These are phyloP conservation scores for Trichoderma parareesei DNA, from an alignment of 495 filamentous ascomycete species.

Conservation along the genomic window DNA sequence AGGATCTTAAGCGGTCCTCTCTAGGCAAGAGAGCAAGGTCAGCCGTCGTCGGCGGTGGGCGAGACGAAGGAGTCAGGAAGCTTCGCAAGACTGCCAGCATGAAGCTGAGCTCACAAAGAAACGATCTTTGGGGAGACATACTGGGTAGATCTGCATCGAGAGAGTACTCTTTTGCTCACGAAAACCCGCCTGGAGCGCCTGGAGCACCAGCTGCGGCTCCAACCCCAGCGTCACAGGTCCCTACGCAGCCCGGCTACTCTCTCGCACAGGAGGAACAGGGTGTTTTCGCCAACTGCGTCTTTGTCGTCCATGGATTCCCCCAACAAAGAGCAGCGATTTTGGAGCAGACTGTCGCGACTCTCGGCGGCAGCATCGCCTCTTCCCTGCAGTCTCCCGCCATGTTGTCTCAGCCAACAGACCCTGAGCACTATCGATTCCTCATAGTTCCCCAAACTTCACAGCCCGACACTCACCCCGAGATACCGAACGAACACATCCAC, in stretches of 20 bases:
- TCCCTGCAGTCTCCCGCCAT: constrained; percentile 35
- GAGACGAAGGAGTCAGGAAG: constrained; percentile 52
- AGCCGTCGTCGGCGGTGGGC: constrained; percentile 8
- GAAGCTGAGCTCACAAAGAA: constrained; percentile 68
- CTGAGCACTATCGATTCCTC: constrained; percentile 29
- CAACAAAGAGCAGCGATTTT: constrained; percentile 34
- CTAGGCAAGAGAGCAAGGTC: constrained; percentile 33
- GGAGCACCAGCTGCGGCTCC: constrained; percentile 13
- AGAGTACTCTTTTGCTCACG: constrained; percentile 24
- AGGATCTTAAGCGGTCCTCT: constrained; percentile 28
- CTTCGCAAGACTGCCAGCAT: constrained; percentile 73
- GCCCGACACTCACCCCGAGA: constrained; percentile 29
- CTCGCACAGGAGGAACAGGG: constrained; percentile 23
- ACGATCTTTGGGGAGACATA: constrained; percentile 83
- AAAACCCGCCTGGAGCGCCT: constrained; percentile 13
- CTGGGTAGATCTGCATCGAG: constrained; percentile 37
- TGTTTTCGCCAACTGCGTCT: constrained; percentile 48
- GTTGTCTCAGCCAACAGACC: constrained; percentile 17
- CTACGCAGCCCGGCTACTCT: constrained; percentile 13
- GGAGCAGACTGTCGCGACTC: constrained; percentile 31
- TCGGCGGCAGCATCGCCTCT: constrained; percentile 35
- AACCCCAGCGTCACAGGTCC: constrained; percentile 12
- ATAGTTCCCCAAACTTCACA: constrained; percentile 42
- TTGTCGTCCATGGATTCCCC: constrained; percentile 60
- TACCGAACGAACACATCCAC: constrained; percentile 30